phyloP scores from a whole-genome alignment of 176 grass and related monocot genomes.

The Saccharum spontaneum region DNA sequence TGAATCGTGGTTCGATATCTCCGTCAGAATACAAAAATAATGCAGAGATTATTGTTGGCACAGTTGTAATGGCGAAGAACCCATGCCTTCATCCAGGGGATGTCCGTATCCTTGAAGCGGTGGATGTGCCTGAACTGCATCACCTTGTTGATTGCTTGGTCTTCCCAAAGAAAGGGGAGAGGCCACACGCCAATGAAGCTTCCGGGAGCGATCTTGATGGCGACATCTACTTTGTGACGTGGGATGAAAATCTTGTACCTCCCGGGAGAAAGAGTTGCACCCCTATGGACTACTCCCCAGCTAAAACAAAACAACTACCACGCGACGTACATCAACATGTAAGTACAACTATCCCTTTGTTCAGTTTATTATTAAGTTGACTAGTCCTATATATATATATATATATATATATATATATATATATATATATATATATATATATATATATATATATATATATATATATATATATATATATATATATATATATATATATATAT shows the following conservation, averaged over 20 bases:
- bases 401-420: no score
- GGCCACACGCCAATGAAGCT: constrained; percentile 84
- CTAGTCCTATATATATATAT: no score
- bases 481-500: no score
- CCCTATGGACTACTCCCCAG: constrained; percentile 72
- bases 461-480: no score
- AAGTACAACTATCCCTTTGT: constrained; percentile 24
- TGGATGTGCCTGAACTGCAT: constrained; percentile 63
- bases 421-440: no score
- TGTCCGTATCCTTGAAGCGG: constrained; percentile 78
- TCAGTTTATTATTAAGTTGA: background rate
- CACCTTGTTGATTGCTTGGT: constrained; percentile 90
- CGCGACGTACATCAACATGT: constrained; percentile 42
- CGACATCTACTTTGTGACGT: constrained; percentile 84
- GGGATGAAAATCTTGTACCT: constrained; percentile 87
- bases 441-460: no score
- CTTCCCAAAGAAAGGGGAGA: constrained; percentile 79
- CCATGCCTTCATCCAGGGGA: constrained; percentile 93
- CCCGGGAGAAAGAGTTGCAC: constrained; percentile 61
- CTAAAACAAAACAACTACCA: constrained; percentile 21
- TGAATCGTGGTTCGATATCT: constrained; percentile 51
- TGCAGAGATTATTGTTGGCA: constrained; percentile 57
- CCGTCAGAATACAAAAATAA: constrained; percentile 42
- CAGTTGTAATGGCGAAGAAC: constrained; percentile 82
- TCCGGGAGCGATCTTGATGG: constrained; percentile 95